Evolutionary conservation across 495 filamentous ascomycete species (phyloP), one percentile per base, ranked within the genome.

Genomic region (Acidomyces sp.): DNA sequence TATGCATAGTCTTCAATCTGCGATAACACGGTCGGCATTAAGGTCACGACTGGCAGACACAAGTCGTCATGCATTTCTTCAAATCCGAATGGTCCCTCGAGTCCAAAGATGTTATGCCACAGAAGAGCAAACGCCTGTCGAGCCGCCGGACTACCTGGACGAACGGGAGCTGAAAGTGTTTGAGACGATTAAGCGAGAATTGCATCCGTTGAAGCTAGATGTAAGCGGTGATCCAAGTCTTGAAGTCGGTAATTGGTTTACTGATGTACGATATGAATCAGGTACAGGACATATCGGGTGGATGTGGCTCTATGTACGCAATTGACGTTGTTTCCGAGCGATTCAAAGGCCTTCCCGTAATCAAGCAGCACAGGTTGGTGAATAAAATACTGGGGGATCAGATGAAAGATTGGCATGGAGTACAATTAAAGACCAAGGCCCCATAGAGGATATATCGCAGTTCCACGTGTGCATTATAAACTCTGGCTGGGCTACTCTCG

Each of bases 201-300:
- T 75, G 32, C 43, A 54, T 18, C 64, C 66, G 13, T 54, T 45
- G 17, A 57, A 52, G 38, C 52, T 75, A 9, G 60, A 68, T 57
- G 68, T 68, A 54, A 19, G 60, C 20, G n/a, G 18, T 43, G 24
- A 22, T 29, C 30, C 28, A 24, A 39, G 22, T 34, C 36, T 31
- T 22, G 15, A 9, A 45, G 25, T 19, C 15, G n/a, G n/a, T n/a
- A n/a, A n/a, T n/a, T 15, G 20, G 12, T 38, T 15, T 3, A 31
- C 46, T 51, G 24, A 45, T 13, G 26, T 28, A 13, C 6, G 16
- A 23, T 19, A 13, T 21, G 5, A 12, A 7, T 24, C 46, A 71
- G 53, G 80, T 85, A n/a, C 76, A 74, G 53, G 80, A 85, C 57
- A 71, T 85, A 37, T 77, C 71, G n/a, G 80, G 80, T 25, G 80